Conservation (phyloP, 2,329 filamentous ascomycete genomes). For the Dothideomycetidae sp. region DNA sequence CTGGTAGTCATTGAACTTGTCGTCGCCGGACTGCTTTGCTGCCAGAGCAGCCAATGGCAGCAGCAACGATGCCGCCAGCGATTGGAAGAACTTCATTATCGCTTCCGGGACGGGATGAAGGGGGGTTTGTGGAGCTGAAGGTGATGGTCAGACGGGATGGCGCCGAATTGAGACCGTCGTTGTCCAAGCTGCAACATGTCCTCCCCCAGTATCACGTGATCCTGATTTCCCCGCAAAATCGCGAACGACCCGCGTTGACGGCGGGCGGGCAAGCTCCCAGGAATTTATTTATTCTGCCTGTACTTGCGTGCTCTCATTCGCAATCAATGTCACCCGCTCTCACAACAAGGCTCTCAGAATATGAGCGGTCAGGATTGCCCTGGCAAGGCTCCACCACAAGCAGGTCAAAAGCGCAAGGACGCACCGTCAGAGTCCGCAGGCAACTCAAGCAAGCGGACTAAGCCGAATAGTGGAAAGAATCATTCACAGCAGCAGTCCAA, state of each 20-base stretch:
- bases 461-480: background rate
- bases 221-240: background rate
- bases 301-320: too few relatives aligned
- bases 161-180: too few relatives aligned
- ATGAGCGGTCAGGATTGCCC: conserved; percentile 1
- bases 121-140: background rate
- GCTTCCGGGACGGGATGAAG: background rate
- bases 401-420: conserved; percentile 7
- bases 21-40: conserved; percentile 45
- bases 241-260: too few relatives aligned
- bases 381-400: conserved; percentile 1
- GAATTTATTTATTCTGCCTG: too few relatives aligned
- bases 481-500: background rate
- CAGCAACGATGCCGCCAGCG: conserved; percentile 45
- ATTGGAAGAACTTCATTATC: conserved; percentile 54
- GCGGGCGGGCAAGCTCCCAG: too few relatives aligned
- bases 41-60: conserved; percentile 47
- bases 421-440: background rate
- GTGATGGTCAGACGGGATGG: too few relatives aligned
- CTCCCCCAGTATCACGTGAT: too few relatives aligned
- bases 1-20: conserved; percentile 60
- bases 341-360: background rate
- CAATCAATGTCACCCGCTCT: too few relatives aligned
- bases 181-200: too few relatives aligned
- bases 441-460: conserved; percentile 1